These are phyloP conservation scores for Geopyxis carbonaria DNA, from an alignment of 495 filamentous ascomycete genomes.

Conservation along the genomic window DNA sequence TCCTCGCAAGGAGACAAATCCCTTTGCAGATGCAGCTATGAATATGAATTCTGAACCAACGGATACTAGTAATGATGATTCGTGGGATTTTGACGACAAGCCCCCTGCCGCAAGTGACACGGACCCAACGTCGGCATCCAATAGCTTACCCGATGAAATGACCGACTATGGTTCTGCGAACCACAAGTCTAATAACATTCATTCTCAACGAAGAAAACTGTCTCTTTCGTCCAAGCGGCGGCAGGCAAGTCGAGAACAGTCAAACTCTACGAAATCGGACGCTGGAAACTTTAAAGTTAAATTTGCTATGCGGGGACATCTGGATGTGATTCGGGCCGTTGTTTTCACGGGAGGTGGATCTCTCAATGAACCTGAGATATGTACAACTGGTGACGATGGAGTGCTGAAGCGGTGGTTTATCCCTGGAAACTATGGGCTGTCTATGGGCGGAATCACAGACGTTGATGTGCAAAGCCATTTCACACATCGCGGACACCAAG, in stretches of 20 bases:
- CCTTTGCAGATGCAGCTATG: conserved; percentile 13
- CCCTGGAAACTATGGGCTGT: conserved; percentile 36
- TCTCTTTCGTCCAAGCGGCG: conserved; percentile 49
- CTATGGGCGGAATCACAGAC: conserved; percentile 42
- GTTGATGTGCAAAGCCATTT: conserved; percentile 85
- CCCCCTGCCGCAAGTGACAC: conserved; percentile 6
- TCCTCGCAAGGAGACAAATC: conserved; percentile 25
- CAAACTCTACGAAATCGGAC: conserved; percentile 36
- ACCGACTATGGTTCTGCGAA: conserved; percentile 7
- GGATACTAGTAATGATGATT: conserved; percentile 42
- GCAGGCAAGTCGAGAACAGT: conserved; percentile 33
- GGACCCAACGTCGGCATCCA: conserved; percentile 7
- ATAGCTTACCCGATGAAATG: conserved; percentile 11
- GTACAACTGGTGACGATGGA: conserved; percentile 89
- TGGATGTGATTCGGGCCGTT: conserved; percentile 81
- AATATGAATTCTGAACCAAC: conserved; percentile 6
- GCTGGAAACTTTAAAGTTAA: conserved; percentile 70
- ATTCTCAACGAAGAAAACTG: conserved; percentile 43
- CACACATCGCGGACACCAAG: conserved; percentile 81
- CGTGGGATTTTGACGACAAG: conserved; percentile 80
- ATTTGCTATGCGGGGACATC: conserved; percentile 78
- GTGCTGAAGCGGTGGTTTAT: conserved; percentile 94
- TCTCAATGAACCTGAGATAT: conserved; percentile 87
- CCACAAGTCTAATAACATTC: conserved; percentile 8
- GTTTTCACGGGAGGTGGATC: conserved; percentile 94